These are phyloP conservation scores for Hymenoscyphus albidus DNA, from an alignment of 2,329 filamentous ascomycete species.

Conservation along the genomic window DNA sequence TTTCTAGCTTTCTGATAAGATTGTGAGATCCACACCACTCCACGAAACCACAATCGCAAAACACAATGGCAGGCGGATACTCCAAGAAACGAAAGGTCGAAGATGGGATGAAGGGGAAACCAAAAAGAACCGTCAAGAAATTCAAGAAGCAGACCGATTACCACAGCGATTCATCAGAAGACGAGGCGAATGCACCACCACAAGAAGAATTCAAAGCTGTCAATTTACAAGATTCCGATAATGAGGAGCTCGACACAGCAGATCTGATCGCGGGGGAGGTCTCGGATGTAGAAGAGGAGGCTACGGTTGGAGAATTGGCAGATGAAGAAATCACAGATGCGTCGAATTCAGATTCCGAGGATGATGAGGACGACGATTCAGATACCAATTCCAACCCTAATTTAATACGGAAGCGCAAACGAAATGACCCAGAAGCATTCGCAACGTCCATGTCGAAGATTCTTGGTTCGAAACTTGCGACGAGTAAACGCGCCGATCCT, in stretches of 20 bases:
- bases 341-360: slow-evolving; percentile 36
- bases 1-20: not conserved
- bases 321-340: slow-evolving; percentile 36
- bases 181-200: slow-evolving; percentile 29
- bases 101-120: slow-evolving; percentile 51
- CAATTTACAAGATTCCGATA: slow-evolving; percentile 42
- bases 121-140: slow-evolving; percentile 48
- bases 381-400: slow-evolving; percentile 41
- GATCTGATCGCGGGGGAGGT: slow-evolving; percentile 26
- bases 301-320: slow-evolving; percentile 20
- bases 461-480: slow-evolving; percentile 80
- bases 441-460: slow-evolving; percentile 93
- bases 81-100: slow-evolving; percentile 56
- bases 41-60: slow-evolving; percentile 8
- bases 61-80: slow-evolving; percentile 32
- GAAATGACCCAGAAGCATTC: slow-evolving; percentile 88
- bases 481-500: slow-evolving; percentile 77
- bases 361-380: slow-evolving; percentile 35
- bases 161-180: slow-evolving; percentile 55
- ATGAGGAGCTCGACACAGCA: slow-evolving; percentile 31
- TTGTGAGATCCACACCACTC: not conserved
- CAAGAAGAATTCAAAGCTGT: slow-evolving; percentile 46
- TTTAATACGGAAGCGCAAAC: slow-evolving; percentile 62
- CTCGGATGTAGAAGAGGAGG: slow-evolving; percentile 30
- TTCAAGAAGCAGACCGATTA: slow-evolving; percentile 61